Evolutionary conservation across 176 grass and related monocot species (phyloP).

Genomic region (Ananas comosus): DNA sequence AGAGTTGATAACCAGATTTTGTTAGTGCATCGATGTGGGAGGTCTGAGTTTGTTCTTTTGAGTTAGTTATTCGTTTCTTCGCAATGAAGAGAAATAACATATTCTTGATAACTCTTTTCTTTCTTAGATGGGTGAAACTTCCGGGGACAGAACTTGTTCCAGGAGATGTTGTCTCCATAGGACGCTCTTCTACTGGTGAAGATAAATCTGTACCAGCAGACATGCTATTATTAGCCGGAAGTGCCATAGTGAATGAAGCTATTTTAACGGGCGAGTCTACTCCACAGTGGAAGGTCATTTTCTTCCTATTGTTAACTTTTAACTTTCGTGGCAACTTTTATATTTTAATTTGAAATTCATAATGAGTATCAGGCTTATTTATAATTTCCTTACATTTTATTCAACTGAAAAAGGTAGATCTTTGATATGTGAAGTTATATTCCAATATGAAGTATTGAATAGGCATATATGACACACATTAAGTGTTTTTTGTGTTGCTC

Average conservation of each 20-base stretch:
- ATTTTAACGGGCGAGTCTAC: constrained; percentile 99
- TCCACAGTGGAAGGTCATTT: constrained; percentile 94
- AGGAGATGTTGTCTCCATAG: constrained; percentile 93
- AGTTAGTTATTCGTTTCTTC: constrained; percentile 7
- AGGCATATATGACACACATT: too few species aligned
- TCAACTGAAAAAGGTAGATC: not conserved
- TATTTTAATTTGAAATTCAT: not conserved
- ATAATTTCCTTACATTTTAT: not conserved
- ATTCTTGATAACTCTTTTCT: constrained; percentile 25
- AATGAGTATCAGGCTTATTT: not conserved
- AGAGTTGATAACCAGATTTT: constrained; percentile 94
- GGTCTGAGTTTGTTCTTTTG: constrained; percentile 47
- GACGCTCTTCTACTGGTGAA: constrained; percentile 67
- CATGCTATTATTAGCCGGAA: constrained; percentile 87
- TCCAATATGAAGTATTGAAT: too few species aligned
- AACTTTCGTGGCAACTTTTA: not conserved
- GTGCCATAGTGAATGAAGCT: constrained; percentile 91
- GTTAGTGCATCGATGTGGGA: constrained; percentile 72
- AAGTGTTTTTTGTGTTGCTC: too few species aligned
- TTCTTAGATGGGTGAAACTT: constrained; percentile 79
- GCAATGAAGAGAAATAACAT: constrained; percentile 6
- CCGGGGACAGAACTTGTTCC: constrained; percentile 86
- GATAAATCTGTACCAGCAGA: constrained; percentile 96
- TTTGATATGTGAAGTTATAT: not conserved
- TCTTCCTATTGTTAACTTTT: not conserved